phyloP scores from a whole-genome alignment of 768 basidiomycete species.

The Lentinula lateritia region DNA sequence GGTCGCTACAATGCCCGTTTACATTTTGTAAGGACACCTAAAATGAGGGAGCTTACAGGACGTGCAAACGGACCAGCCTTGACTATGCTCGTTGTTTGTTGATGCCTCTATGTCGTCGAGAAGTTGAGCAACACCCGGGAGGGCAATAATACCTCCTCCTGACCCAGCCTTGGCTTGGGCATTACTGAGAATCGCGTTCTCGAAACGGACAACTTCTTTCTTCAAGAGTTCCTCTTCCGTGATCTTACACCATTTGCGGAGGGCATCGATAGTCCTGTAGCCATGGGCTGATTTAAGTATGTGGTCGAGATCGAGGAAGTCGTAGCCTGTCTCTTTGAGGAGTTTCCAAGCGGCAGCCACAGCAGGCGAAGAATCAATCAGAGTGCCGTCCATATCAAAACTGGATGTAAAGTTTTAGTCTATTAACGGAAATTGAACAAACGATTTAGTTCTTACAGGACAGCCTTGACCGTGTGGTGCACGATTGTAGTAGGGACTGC shows the following conservation, averaged over 20 bases:
- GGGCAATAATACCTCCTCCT: slow-evolving; percentile 9
- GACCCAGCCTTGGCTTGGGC: slow-evolving; percentile 6
- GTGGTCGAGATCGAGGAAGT: slow-evolving; percentile 10
- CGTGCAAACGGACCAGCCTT: slow-evolving; percentile 12
- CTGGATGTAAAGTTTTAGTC: background rate
- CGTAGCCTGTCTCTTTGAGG: slow-evolving; percentile 10
- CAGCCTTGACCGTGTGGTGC: slow-evolving; percentile 5
- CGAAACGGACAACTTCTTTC: slow-evolving; percentile 11
- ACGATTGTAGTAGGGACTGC: background rate
- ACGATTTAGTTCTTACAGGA: background rate
- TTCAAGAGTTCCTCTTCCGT: slow-evolving; percentile 9
- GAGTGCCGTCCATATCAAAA: slow-evolving; percentile 10
- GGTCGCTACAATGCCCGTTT: slow-evolving; percentile 34
- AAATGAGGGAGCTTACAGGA: slow-evolving; percentile 3
- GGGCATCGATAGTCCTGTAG: slow-evolving; percentile 11
- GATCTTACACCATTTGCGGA: slow-evolving; percentile 11
- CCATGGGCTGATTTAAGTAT: slow-evolving; percentile 11
- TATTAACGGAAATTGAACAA: background rate
- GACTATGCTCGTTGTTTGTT: slow-evolving; percentile 1
- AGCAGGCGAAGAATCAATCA: slow-evolving; percentile 11
- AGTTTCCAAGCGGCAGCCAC: slow-evolving; percentile 11
- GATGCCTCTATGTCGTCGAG: slow-evolving; percentile 8
- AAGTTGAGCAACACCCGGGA: slow-evolving; percentile 6
- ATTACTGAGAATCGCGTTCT: slow-evolving; percentile 11
- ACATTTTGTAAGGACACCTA: background rate